Percentiles rank a stretch among this genome's conserved stretches.
phyloP scores from a whole-genome alignment of 2,329 filamentous ascomycete species.

The Chaetomiaceae sp. region DNA sequence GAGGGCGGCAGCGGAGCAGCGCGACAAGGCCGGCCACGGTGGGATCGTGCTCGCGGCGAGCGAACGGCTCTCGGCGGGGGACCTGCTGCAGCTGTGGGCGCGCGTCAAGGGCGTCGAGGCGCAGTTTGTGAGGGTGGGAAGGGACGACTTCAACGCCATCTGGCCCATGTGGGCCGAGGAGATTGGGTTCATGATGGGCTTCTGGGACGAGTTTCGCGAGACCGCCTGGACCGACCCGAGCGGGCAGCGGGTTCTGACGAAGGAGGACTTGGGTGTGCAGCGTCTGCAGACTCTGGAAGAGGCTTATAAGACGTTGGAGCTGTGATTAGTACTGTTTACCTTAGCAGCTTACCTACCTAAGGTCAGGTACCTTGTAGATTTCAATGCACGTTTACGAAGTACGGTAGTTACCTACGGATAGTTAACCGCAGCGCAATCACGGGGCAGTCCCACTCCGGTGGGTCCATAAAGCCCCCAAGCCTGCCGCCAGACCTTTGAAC shows the following conservation, averaged over 20 bases:
- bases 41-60: conserved; percentile 30
- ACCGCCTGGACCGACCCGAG: conserved; percentile 17
- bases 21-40: conserved; percentile 27
- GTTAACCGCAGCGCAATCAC: not conserved
- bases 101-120: conserved; percentile 15
- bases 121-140: conserved; percentile 14
- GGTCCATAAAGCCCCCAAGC: conserved; percentile 7
- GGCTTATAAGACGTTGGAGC: conserved; percentile 10
- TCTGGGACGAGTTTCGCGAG: conserved; percentile 22
- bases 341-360: too few species aligned
- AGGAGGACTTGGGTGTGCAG: conserved; percentile 18
- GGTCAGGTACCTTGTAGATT: too few species aligned
- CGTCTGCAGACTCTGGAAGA: conserved; percentile 15
- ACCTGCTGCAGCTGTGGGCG: conserved; percentile 32
- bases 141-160: conserved; percentile 12
- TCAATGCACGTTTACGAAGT: too few species aligned
- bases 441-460: not conserved
- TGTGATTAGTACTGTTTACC: too few species aligned
- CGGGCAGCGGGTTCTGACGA: conserved; percentile 10
- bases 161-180: conserved; percentile 25
- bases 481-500: conserved; percentile 37
- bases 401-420: too few species aligned
- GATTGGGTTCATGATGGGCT: conserved; percentile 24
- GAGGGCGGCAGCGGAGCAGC: conserved; percentile 31
- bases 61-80: conserved; percentile 26